phyloP scores from a whole-genome alignment of 1,284 basidiomycete species.

The Pseudomicrostroma phylloplanum region DNA sequence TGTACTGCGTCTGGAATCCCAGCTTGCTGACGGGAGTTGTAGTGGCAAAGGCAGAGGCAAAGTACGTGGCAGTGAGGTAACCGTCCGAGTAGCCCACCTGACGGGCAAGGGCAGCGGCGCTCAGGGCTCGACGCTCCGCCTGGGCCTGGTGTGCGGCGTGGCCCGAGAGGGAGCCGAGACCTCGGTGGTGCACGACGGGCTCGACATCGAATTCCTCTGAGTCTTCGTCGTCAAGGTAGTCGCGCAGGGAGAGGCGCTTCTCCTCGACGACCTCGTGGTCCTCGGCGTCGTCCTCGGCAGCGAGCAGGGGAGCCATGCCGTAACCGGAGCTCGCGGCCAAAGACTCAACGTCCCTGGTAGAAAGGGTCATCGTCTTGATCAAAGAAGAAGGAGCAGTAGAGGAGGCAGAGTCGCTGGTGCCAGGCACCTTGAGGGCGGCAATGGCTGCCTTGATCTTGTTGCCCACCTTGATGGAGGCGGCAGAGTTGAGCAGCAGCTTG shows the following conservation, averaged over 20 bases:
- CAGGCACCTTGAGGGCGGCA: slow-evolving; percentile 12
- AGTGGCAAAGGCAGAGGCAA: slow-evolving; percentile 55
- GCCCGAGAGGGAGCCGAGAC: neutral
- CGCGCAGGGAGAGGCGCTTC: neutral
- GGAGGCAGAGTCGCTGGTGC: slow-evolving; percentile 1
- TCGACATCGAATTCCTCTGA: slow-evolving; percentile 6
- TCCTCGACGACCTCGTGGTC: neutral
- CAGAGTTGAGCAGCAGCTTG: slow-evolving; percentile 10
- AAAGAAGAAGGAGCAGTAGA: slow-evolving; percentile 7
- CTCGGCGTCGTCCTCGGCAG: no score
- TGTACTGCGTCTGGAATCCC: slow-evolving; percentile 64
- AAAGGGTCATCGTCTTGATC: neutral
- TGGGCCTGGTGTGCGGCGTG: neutral
- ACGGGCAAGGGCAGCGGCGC: neutral
- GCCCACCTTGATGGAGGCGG: neutral
- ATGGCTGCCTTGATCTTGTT: slow-evolving; percentile 10
- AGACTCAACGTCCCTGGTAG: neutral
- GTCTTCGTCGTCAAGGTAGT: neutral
- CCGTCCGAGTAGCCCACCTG: slow-evolving; percentile 61
- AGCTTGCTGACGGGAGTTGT: slow-evolving; percentile 56
- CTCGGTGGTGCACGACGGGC: slow-evolving; percentile 5
- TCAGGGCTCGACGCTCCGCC: neutral
- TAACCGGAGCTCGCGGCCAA: neutral
- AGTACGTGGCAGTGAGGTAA: slow-evolving; percentile 60
- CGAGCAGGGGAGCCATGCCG: slow-evolving; percentile 4